Base-by-base conservation (phyloP, 2,329 filamentous ascomycete species). In the Orbilia javanica region DNA sequence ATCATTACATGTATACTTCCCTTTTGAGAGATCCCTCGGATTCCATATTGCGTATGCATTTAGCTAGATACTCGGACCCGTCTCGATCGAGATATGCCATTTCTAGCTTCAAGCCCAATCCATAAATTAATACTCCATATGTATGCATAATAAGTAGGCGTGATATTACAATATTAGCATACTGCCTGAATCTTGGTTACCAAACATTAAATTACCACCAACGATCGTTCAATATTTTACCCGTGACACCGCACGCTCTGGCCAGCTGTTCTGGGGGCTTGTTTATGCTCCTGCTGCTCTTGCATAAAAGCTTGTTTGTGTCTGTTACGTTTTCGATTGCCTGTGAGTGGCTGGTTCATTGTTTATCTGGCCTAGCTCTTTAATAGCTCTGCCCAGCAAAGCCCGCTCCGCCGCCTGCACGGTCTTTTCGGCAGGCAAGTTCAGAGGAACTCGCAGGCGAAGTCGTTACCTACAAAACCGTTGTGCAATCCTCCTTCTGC, bases 401-500 rank as follows among this genome's bases (percentile, higher is more conserved):
- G 39, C 39, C 60, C 39, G 60, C 60, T 64, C 39, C 44, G 39
- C 44, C 60, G 60, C 60, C 53, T 62, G 66, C 27, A 46, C 36
- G 25, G 57, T 46, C 11, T 73, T 62, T 74, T 74, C 63, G 70
- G 52, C 70, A 63, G 57, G 48, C 73, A 70, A 63, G 55, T 42
- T 60, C 55, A 60, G 73, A 77, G 73, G 73, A 77, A 77, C 73
- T 77, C 73, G 66, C 66, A 71, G 73, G 60, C 65, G 50, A 63
- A 60, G 31, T 67, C 71, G 63, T 36, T 44, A 36, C 42, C 29
- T 67, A 74, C 63, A 74, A 74, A 74, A 74, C 63, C 42, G 70
- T 74, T 64, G 52, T 66, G 11, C 69, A 36, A 18, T 57, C 62
- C 63, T 20, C 55, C 31, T n/a, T 18, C 27, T 11, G 18, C 31